These are phyloP conservation scores for Thalassiosira pacifica DNA, from an alignment of 352 stramenopile species.

Conservation along the genomic window DNA sequence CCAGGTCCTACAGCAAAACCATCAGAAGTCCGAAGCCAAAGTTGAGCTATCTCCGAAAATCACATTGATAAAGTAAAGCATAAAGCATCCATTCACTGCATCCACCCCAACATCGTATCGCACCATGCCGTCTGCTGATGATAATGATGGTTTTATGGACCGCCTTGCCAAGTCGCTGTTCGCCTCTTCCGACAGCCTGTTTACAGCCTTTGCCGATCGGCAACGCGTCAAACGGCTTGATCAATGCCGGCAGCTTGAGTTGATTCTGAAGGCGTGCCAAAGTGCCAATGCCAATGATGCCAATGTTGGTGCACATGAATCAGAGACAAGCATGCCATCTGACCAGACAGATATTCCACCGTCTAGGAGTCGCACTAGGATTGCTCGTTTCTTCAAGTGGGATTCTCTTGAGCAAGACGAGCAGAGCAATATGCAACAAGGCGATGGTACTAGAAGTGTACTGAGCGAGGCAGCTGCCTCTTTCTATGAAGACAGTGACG, in stretches of 20 bases:
- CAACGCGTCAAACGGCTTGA: constrained; percentile 71
- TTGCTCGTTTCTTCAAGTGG: constrained; percentile 78
- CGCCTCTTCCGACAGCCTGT: constrained; percentile 37
- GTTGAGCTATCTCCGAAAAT: too few species aligned
- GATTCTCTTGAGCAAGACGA: constrained; percentile 15
- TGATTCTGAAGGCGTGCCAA: constrained; percentile 63
- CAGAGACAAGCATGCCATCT: neutral
- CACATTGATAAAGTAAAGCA: too few species aligned
- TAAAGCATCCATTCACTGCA: too few species aligned
- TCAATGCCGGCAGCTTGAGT: constrained; percentile 64
- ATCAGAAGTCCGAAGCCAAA: too few species aligned
- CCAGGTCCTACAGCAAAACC: too few species aligned
- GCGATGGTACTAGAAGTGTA: constrained; percentile 27
- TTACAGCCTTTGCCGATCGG: constrained; percentile 63
- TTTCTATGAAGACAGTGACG: constrained; percentile 6
- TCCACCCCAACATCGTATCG: neutral
- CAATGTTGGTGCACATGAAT: constrained; percentile 1
- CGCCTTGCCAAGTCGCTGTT: constrained; percentile 51
- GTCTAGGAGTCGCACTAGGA: constrained; percentile 53
- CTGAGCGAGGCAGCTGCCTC: constrained; percentile 2
- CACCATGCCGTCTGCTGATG: neutral
- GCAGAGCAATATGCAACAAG: neutral
- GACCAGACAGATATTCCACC: constrained; percentile 32
- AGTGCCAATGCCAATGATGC: constrained; percentile 22
- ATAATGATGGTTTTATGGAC: constrained; percentile 38